Base-by-base conservation (phyloP, 2,329 filamentous ascomycete species). In the Cytospora piceicola region DNA sequence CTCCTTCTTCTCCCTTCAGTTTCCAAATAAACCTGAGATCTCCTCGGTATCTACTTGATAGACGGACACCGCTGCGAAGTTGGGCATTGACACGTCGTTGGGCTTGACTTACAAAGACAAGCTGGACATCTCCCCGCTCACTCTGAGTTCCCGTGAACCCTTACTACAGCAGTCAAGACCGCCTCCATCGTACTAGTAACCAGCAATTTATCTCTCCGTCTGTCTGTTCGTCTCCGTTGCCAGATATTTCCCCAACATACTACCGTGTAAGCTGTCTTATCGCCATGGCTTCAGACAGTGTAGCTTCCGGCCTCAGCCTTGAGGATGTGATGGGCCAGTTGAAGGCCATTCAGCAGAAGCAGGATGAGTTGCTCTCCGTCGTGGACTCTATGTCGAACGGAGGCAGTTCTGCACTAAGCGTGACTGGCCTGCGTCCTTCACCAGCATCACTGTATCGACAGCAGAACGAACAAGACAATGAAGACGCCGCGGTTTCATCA, bases 301-400 rank as follows among this genome's bases (percentile, higher is more conserved):
- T 66, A n/a, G 58, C 66, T 32, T 36, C 63, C 36, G 55, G 60
- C 36, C 29, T 51, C 46, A 67, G 61, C 61, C 67, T 68, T n/a
- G 61, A 67, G 29, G 65, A 68, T 42, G 64, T 68, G 55, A 64
- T 67, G 62, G 61, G 58, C 61, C 64, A 66, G 55, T 36, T 68
- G 56, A 66, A 56, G 56, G 52, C 61, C 20, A 68, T 68, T 49
- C 61, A 68, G 46, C 67, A 67, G 32, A 67, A 66, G 49, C 67
- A 68, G 36, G 64, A 68, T 36, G 67, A 68, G 54, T 53, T 68
- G 14, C 64, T 67, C 29, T 67, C 67, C 27, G 65, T 64, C 36
- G 67, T 68, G 53, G 67, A 67, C 32, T 56, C 64, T n/a, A 56
- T 67, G 58, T 61, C 67, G 20, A 53, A 61, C 2, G 52, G 49